Percentiles rank a stretch among this genome's conserved stretches.
Conservation (phyloP, 345 rosid genomes). For the Rhodomyrtus tomentosa region DNA sequence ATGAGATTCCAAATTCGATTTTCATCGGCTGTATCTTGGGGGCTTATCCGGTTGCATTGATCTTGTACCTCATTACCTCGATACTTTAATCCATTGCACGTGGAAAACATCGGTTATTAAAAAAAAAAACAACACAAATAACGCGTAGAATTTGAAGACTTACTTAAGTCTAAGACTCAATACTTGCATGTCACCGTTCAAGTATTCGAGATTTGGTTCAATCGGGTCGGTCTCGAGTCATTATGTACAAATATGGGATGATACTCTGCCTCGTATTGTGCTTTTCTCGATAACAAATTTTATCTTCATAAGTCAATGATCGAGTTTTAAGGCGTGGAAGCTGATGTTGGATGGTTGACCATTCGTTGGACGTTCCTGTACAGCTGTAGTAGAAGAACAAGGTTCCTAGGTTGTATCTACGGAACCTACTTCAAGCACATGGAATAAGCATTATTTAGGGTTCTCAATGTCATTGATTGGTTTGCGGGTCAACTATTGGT, state of each 20-base stretch:
- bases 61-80: too few species aligned
- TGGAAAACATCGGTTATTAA: too few species aligned
- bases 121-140: too few species aligned
- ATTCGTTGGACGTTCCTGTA: neutral
- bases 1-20: too few species aligned
- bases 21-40: too few species aligned
- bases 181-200: accelerated
- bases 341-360: neutral
- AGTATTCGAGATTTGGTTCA: neutral
- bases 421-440: neutral
- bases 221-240: neutral
- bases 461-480: neutral
- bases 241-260: neutral
- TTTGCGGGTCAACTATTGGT: neutral
- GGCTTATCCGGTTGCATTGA: too few species aligned
- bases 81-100: too few species aligned
- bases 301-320: neutral
- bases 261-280: neutral
- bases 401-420: neutral
- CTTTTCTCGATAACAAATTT: neutral
- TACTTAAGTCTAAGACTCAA: neutral
- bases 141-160: neutral
- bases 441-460: neutral
- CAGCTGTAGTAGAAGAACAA: neutral
- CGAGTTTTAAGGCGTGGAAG: neutral